A percentile compares a stretch with the other conserved stretches of the same genome.
phyloP scores from a whole-genome alignment of 345 rosid genomes.

The Eucalyptus regnans region DNA sequence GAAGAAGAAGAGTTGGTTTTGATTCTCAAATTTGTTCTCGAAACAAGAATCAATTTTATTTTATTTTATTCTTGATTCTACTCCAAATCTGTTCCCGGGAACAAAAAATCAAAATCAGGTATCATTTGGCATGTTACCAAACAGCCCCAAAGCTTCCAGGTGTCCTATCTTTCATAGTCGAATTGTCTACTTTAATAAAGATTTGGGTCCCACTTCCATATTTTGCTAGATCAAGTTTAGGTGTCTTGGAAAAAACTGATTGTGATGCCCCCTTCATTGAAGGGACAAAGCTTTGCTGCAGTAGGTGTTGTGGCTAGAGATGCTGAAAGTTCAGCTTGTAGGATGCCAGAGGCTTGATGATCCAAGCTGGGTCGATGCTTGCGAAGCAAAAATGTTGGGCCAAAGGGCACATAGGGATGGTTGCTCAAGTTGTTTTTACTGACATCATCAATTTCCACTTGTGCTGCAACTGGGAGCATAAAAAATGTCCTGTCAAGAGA shows the following conservation, averaged over 20 bases:
- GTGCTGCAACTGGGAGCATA: not conserved
- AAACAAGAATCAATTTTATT: too few relatives aligned
- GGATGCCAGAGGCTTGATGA: not conserved
- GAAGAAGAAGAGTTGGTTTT: too few relatives aligned
- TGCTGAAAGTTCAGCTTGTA: not conserved
- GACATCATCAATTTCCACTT: not conserved
- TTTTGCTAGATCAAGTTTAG: too few relatives aligned
- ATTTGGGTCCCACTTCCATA: too few relatives aligned
- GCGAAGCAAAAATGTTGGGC: not conserved
- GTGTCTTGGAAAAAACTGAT: not conserved
- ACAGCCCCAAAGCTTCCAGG: too few relatives aligned
- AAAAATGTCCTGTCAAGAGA: not conserved
- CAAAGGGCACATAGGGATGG: not conserved
- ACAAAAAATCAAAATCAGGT: too few relatives aligned
- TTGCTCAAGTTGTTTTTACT: not conserved
- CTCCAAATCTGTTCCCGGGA: too few relatives aligned
- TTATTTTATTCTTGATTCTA: too few relatives aligned
- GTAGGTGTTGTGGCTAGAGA: not conserved
- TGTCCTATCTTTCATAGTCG: too few relatives aligned
- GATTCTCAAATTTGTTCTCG: too few relatives aligned
- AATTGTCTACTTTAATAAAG: too few relatives aligned
- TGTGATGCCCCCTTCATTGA: not conserved
- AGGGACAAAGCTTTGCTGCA: not conserved
- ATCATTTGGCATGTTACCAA: too few relatives aligned
- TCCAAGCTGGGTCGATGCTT: not conserved